These are phyloP conservation scores for Chlorella sp. DNA, from an alignment of 139 green algal species.

Conservation along the genomic window DNA sequence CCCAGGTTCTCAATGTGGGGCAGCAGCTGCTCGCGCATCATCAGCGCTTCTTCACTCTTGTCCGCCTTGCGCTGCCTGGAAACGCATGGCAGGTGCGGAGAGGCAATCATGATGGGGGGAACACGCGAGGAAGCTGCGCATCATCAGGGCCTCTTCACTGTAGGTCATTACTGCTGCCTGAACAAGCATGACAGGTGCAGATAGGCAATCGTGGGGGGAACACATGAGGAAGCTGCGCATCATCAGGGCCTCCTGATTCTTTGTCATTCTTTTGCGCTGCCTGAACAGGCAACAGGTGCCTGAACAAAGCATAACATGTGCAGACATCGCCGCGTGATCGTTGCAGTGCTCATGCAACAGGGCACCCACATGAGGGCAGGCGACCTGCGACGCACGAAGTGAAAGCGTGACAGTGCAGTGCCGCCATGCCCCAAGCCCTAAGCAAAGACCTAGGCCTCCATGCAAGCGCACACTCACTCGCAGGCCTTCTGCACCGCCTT, in stretches of 20 bases:
- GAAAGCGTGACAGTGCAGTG: neutral
- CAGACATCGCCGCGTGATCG: too few relatives aligned
- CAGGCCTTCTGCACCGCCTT: neutral
- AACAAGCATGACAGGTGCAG: neutral
- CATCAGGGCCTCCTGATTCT: neutral
- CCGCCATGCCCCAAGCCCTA: neutral
- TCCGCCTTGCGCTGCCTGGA: neutral
- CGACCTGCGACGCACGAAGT: too few relatives aligned
- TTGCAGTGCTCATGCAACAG: too few relatives aligned
- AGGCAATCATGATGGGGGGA: neutral
- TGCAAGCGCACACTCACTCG: neutral
- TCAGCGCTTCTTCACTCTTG: neutral
- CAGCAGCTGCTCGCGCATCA: neutral
- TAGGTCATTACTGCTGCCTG: neutral
- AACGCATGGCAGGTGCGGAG: neutral
- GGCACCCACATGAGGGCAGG: too few relatives aligned
- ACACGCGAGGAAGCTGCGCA: neutral
- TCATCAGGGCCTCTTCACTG: neutral
- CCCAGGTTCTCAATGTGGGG: neutral
- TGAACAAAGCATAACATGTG: too few relatives aligned
- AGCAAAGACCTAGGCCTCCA: neutral
- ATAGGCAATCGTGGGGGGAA: neutral
- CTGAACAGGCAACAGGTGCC: neutral
- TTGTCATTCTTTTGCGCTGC: too few relatives aligned
- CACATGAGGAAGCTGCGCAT: neutral